These are phyloP conservation scores for Irpex lacteus DNA, from an alignment of 1,284 basidiomycete genomes.

Conservation along the genomic window DNA sequence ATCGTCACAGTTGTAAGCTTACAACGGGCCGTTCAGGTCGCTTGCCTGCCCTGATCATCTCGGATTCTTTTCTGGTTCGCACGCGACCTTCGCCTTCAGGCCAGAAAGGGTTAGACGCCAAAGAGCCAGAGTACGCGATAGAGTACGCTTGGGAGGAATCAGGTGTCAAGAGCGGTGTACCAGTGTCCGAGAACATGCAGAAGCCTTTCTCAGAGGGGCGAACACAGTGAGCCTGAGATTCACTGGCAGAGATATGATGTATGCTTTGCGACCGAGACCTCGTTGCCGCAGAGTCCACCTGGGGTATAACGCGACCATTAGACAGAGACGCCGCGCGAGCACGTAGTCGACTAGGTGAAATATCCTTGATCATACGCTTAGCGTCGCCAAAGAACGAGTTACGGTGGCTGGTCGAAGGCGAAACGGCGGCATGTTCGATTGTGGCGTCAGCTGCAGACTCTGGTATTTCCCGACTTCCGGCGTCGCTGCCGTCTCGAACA, in stretches of 20 bases:
- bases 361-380: constrained; percentile 5
- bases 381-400: constrained; percentile 4
- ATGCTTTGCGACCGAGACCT: constrained; percentile 10
- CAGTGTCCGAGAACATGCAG: not conserved
- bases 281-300: not conserved
- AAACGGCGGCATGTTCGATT: not conserved
- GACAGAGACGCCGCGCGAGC: not conserved
- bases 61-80: not conserved
- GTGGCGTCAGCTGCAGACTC: not conserved
- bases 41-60: constrained; percentile 18
- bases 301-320: not conserved
- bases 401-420: not conserved
- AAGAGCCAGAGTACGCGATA: not conserved
- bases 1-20: not conserved
- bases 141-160: constrained; percentile 4
- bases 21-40: constrained; percentile 15
- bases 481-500: not conserved
- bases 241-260: not conserved
- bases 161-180: constrained; percentile 12
- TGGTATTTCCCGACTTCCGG: not conserved
- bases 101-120: not conserved
- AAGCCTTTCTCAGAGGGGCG: not conserved
- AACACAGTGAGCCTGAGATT: not conserved
- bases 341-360: not conserved
- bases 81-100: not conserved